Percentiles rank a stretch among this genome's conserved stretches.
Evolutionary conservation across 805 yeast genomes (phyloP).

Genomic region (Cyberlindnera samutprakarnensis): DNA sequence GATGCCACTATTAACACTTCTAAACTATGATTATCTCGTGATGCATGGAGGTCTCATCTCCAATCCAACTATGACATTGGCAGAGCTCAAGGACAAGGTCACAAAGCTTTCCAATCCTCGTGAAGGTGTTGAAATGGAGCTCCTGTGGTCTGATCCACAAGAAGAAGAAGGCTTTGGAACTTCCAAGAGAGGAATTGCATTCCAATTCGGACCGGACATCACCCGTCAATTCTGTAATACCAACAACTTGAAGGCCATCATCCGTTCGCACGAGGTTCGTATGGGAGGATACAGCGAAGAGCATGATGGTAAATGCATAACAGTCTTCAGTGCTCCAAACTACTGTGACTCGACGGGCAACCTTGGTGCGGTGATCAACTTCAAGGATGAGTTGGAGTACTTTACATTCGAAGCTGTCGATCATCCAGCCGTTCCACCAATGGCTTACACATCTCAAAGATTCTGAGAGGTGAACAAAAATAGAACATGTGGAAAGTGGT

Average conservation of each 20-base stretch:
- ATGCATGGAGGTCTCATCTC: slow-evolving; percentile 96
- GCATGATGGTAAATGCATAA: slow-evolving; percentile 77
- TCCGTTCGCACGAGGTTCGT: slow-evolving; percentile 93
- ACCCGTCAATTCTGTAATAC: slow-evolving; percentile 68
- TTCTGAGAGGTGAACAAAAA: neutral
- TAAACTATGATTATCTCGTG: slow-evolving; percentile 72
- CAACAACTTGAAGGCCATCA: slow-evolving; percentile 69
- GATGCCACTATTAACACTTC: slow-evolving; percentile 77
- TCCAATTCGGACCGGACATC: slow-evolving; percentile 95
- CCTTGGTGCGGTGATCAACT: slow-evolving; percentile 78
- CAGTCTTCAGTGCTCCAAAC: slow-evolving; percentile 98
- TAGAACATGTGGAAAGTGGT: too few species aligned
- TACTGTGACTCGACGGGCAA: slow-evolving; percentile 93
- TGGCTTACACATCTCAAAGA: slow-evolving; percentile 62
- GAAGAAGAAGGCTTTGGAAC: slow-evolving; percentile 68
- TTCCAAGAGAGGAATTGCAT: slow-evolving; percentile 90
- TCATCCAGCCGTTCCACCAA: slow-evolving; percentile 88
- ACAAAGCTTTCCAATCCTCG: slow-evolving; percentile 83
- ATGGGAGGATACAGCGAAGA: slow-evolving; percentile 85
- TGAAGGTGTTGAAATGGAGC: slow-evolving; percentile 91
- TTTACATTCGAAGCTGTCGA: slow-evolving; percentile 72
- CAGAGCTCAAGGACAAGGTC: slow-evolving; percentile 65
- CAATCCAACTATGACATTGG: slow-evolving; percentile 59
- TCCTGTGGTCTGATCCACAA: slow-evolving; percentile 97
- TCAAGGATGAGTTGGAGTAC: slow-evolving; percentile 36